Percentiles rank a stretch among this genome's conserved stretches.
phyloP scores from a whole-genome alignment of 2,329 filamentous ascomycete genomes.

The Colletotrichum musae region DNA sequence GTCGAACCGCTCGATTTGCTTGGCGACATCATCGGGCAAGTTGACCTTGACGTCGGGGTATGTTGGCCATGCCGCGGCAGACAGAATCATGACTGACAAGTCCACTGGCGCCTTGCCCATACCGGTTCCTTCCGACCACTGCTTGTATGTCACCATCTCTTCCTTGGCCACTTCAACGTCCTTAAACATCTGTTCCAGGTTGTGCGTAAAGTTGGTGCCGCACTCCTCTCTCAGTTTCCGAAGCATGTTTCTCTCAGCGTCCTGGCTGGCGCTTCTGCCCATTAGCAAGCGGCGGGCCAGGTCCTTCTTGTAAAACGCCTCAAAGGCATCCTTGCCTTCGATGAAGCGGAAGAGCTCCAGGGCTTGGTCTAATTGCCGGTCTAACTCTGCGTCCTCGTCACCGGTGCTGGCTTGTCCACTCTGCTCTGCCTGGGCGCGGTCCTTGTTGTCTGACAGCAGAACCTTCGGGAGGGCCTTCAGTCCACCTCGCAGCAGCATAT shows the following conservation, averaged over 20 bases:
- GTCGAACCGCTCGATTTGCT: slow-evolving; percentile 87
- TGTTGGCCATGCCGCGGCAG: slow-evolving; percentile 90
- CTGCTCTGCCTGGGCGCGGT: slow-evolving; percentile 70
- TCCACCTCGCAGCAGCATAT: slow-evolving; percentile 88
- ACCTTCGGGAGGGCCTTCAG: slow-evolving; percentile 84
- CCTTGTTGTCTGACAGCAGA: slow-evolving; percentile 74
- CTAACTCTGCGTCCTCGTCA: slow-evolving; percentile 93
- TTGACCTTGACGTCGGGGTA: slow-evolving; percentile 83
- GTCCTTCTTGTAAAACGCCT: slow-evolving; percentile 99
- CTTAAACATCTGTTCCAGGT: slow-evolving; percentile 99
- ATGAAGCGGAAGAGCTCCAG: slow-evolving; percentile 97
- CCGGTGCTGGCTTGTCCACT: slow-evolving; percentile 77
- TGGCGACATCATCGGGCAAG: slow-evolving; percentile 81
- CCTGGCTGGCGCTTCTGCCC: slow-evolving; percentile 92
- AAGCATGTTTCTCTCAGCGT: slow-evolving; percentile 97
- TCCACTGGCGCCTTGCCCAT: slow-evolving; percentile 70
- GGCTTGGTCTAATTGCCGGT: slow-evolving; percentile 91
- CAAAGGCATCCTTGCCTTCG: slow-evolving; percentile 96
- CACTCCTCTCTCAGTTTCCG: slow-evolving; percentile 93
- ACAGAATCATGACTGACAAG: slow-evolving; percentile 91
- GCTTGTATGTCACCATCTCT: slow-evolving; percentile 91
- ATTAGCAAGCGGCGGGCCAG: slow-evolving; percentile 90
- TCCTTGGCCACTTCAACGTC: slow-evolving; percentile 95
- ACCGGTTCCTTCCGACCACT: slow-evolving; percentile 57
- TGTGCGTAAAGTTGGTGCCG: slow-evolving; percentile 94